These are phyloP conservation scores for Aspergillus melleus DNA, from an alignment of 2,329 filamentous ascomycete species.

Conservation along the genomic window DNA sequence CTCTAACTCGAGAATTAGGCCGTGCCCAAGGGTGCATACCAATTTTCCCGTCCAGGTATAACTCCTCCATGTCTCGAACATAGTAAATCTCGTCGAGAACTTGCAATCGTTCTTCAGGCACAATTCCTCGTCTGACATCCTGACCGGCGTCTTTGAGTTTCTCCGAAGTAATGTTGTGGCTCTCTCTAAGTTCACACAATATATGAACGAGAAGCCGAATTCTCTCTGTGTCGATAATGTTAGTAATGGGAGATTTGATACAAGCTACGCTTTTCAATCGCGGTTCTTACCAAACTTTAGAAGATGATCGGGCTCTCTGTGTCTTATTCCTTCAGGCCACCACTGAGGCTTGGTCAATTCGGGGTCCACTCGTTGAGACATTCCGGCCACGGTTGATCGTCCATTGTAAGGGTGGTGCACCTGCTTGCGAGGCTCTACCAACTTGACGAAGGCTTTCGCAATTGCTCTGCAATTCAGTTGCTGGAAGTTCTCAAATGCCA, in stretches of 20 bases:
- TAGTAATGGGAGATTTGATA: not conserved
- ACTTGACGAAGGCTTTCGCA: slow-evolving; percentile 44
- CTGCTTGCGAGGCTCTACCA: slow-evolving; percentile 47
- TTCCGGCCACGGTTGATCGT: slow-evolving; percentile 22
- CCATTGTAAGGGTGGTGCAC: slow-evolving; percentile 48
- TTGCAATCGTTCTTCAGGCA: slow-evolving; percentile 33
- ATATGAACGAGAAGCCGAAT: slow-evolving; percentile 43
- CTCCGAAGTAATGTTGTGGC: slow-evolving; percentile 37
- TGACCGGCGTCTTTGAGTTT: slow-evolving; percentile 42
- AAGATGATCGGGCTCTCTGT: slow-evolving; percentile 48
- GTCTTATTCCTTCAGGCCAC: slow-evolving; percentile 42
- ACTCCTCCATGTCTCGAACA: slow-evolving; percentile 40
- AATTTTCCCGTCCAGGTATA: slow-evolving; percentile 37
- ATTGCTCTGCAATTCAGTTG: slow-evolving; percentile 45
- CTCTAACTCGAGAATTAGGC: not conserved
- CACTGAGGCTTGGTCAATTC: slow-evolving; percentile 43
- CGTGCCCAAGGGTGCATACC: slow-evolving; percentile 25
- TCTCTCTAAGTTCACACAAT: slow-evolving; percentile 37
- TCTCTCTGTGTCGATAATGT: slow-evolving; percentile 30
- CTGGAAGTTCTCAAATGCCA: slow-evolving; percentile 41
- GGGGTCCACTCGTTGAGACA: slow-evolving; percentile 33
- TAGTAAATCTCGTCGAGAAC: slow-evolving; percentile 44
- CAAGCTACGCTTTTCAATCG: not conserved
- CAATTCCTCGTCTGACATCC: slow-evolving; percentile 40
- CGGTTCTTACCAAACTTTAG: slow-evolving; percentile 38